These are phyloP conservation scores for Cystofilobasidium ferigula DNA, from an alignment of 768 basidiomycete genomes.

Conservation along the genomic window DNA sequence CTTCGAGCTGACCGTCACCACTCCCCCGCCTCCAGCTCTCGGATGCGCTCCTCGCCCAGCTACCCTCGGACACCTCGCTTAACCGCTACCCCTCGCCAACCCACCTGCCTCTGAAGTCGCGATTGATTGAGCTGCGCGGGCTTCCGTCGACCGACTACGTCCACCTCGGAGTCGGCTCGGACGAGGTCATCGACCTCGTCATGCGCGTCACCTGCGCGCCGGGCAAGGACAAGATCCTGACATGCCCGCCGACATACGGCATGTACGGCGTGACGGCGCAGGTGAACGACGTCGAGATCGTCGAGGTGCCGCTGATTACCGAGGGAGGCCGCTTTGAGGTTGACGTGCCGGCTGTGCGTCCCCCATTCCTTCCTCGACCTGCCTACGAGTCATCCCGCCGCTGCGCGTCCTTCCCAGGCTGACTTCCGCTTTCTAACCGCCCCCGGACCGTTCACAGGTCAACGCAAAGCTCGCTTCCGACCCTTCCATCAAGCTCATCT, in stretches of 20 bases:
- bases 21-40: conserved; percentile 21
- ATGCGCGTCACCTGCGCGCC: conserved; percentile 82
- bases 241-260: conserved; percentile 82
- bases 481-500: conserved; percentile 74
- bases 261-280: conserved; percentile 95
- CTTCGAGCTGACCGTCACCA: not conserved
- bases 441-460: conserved; percentile 44
- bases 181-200: conserved; percentile 89
- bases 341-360: conserved; percentile 60
- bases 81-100: conserved; percentile 93
- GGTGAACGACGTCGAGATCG: conserved; percentile 78
- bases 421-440: not conserved
- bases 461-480: conserved; percentile 57
- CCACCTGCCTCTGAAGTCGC: conserved; percentile 62
- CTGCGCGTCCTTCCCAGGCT: not conserved
- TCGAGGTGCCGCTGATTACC: conserved; percentile 64
- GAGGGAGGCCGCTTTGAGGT: conserved; percentile 76
- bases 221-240: conserved; percentile 65
- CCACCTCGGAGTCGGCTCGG: conserved; percentile 91
- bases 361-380: not conserved
- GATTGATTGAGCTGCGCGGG: conserved; percentile 60
- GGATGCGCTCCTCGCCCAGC: conserved; percentile 26
- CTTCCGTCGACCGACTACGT: conserved; percentile 55
- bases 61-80: conserved; percentile 38
- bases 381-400: conserved; percentile 1